Conservation (phyloP, 768 basidiomycete species). For the Termitomyces sp. region DNA sequence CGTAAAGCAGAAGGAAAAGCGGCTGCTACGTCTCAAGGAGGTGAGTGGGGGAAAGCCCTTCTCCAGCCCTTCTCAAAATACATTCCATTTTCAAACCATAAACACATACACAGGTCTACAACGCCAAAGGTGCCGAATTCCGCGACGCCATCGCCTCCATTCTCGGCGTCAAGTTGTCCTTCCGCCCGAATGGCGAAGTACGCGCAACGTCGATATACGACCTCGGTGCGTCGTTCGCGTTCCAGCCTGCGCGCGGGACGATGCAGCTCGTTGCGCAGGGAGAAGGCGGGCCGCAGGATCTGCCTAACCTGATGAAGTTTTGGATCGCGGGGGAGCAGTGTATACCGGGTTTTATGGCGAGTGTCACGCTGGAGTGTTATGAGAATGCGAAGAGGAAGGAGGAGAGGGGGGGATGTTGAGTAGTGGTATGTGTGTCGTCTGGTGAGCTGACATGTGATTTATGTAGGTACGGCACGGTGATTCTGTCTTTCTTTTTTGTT, state of each 20-base stretch:
- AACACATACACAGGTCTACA: conserved; percentile 61
- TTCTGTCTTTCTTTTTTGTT: not conserved
- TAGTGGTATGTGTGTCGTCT: not conserved
- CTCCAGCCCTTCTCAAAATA: not conserved
- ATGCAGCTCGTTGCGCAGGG: conserved; percentile 76
- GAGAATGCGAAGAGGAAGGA: conserved; percentile 54
- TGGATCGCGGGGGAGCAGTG: conserved; percentile 87
- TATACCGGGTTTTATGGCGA: conserved; percentile 86
- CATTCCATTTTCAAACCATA: not conserved
- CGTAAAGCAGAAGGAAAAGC: conserved; percentile 76
- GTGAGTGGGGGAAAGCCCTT: conserved; percentile 29
- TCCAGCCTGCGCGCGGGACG: conserved; percentile 56
- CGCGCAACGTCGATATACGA: conserved; percentile 91
- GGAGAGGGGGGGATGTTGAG: not conserved
- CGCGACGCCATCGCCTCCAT: conserved; percentile 86
- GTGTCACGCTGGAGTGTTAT: conserved; percentile 83
- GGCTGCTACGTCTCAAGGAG: conserved; percentile 75
- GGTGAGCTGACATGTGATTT: not conserved
- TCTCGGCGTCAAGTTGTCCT: conserved; percentile 86
- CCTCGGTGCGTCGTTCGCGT: conserved; percentile 80
- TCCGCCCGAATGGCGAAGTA: conserved; percentile 88
- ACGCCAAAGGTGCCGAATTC: conserved; percentile 84
- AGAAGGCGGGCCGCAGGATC: conserved; percentile 68
- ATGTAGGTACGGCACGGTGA: not conserved
- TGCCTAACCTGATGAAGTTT: conserved; percentile 72